Percentiles rank a stretch among this genome's conserved stretches.
Conservation (phyloP, 1,139 yeast species). For the Magnusiomyces starmeri region DNA sequence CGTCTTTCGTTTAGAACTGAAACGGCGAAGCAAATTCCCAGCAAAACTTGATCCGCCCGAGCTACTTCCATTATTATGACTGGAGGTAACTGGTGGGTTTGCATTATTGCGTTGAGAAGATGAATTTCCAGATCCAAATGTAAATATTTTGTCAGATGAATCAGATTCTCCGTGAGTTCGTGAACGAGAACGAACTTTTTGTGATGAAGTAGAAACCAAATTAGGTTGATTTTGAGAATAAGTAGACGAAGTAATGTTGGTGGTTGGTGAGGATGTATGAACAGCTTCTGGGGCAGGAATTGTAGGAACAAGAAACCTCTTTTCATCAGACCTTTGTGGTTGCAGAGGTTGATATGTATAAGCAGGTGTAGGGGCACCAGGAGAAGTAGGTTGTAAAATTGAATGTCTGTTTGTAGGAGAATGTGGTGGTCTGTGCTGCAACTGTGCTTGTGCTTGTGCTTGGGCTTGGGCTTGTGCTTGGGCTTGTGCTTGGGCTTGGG, state of each 20-base stretch:
- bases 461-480: not conserved
- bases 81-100: not conserved
- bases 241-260: not conserved
- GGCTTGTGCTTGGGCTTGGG: not conserved
- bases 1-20: conserved; percentile 26
- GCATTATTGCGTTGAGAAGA: conserved; percentile 3
- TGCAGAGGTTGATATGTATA: not conserved
- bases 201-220: conserved; percentile 17
- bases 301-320: conserved; percentile 12
- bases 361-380: not conserved
- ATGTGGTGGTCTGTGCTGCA: not conserved
- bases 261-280: conserved; percentile 8
- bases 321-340: conserved; percentile 7
- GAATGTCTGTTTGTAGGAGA: not conserved
- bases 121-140: conserved; percentile 12
- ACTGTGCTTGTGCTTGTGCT: not conserved
- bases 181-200: conserved; percentile 22
- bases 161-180: conserved; percentile 26
- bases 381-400: not conserved
- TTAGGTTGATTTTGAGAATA: conserved; percentile 20
- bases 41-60: conserved; percentile 21
- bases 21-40: conserved; percentile 25
- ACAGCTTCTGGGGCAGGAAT: conserved; percentile 18
- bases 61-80: not conserved
- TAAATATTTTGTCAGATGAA: conserved; percentile 11